Percentiles rank a stretch among this genome's conserved stretches.
Evolutionary conservation across 1,284 basidiomycete species (phyloP).

Genomic region (Puccinia coronata): DNA sequence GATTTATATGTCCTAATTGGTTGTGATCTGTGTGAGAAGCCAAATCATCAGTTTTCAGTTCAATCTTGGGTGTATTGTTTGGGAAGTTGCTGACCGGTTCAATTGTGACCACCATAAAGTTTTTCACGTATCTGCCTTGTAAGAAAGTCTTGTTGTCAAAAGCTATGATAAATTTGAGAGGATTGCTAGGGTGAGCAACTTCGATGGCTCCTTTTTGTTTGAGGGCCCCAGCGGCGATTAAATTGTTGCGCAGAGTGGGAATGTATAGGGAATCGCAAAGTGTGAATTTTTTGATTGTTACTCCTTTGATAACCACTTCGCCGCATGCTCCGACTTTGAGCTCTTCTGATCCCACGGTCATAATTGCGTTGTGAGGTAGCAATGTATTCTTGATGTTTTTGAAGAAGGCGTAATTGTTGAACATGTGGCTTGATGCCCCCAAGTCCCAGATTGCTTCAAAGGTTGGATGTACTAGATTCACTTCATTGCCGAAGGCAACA

Average conservation of each 20-base stretch:
- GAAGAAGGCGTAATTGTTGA: neutral
- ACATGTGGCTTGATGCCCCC: neutral
- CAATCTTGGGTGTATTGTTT: too few relatives aligned
- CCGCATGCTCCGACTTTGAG: neutral
- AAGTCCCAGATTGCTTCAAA: neutral
- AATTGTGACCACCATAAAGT: neutral
- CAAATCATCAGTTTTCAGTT: neutral
- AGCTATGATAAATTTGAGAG: neutral
- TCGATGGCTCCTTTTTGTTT: neutral
- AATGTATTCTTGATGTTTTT: neutral
- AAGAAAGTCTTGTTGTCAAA: constrained; percentile 1
- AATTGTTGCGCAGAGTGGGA: neutral
- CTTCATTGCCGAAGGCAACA: neutral
- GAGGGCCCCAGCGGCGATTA: neutral
- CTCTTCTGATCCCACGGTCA: neutral
- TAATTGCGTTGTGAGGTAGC: neutral
- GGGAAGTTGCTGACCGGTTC: neutral
- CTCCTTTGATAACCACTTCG: neutral
- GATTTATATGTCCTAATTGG: constrained; percentile 6
- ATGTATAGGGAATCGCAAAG: neutral
- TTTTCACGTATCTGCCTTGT: neutral
- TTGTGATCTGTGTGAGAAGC: neutral
- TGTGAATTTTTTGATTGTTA: neutral
- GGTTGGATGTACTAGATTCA: neutral
- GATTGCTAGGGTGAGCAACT: neutral